A percentile compares a stretch with the other conserved stretches of the same genome.
These are phyloP conservation scores for Calonectria pseudoturangicola DNA, from an alignment of 2,329 filamentous ascomycete species.

Conservation along the genomic window DNA sequence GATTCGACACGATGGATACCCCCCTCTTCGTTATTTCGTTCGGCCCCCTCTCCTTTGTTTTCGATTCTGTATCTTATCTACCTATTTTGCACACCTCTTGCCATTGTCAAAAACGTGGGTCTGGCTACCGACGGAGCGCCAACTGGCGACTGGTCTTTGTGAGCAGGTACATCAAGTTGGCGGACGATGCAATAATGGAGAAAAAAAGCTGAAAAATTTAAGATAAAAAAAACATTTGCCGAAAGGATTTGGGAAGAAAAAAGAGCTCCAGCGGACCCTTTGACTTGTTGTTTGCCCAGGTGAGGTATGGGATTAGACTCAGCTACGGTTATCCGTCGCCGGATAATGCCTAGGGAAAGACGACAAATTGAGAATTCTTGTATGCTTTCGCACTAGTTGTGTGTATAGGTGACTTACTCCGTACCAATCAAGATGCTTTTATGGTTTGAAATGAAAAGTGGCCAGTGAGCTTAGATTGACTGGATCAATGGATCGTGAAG, in stretches of 20 bases:
- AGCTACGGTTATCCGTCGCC: constrained; percentile 63
- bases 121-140: constrained; percentile 52
- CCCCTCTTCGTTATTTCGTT: constrained; percentile 55
- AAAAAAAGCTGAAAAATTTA: constrained; percentile 43
- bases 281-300: constrained; percentile 41
- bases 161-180: constrained; percentile 36
- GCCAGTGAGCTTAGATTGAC: constrained; percentile 17
- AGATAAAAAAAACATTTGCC: constrained; percentile 43
- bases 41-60: constrained; percentile 48
- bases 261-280: constrained; percentile 40
- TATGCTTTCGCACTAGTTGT: constrained; percentile 30
- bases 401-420: constrained; percentile 21
- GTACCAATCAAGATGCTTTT: constrained; percentile 26
- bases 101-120: constrained; percentile 48
- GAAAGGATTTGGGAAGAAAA: constrained; percentile 46
- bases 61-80: constrained; percentile 46
- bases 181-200: constrained; percentile 38
- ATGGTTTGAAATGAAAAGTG: constrained; percentile 8
- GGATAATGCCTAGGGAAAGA: constrained; percentile 56
- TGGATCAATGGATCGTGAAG: constrained; percentile 9
- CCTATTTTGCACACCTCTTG: constrained; percentile 48
- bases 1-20: constrained; percentile 68
- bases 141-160: constrained; percentile 34
- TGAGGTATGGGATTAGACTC: constrained; percentile 62
- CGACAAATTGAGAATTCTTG: constrained; percentile 40